These are phyloP conservation scores for Clonostachys rosea DNA, from an alignment of 2,329 filamentous ascomycete genomes.

Conservation along the genomic window DNA sequence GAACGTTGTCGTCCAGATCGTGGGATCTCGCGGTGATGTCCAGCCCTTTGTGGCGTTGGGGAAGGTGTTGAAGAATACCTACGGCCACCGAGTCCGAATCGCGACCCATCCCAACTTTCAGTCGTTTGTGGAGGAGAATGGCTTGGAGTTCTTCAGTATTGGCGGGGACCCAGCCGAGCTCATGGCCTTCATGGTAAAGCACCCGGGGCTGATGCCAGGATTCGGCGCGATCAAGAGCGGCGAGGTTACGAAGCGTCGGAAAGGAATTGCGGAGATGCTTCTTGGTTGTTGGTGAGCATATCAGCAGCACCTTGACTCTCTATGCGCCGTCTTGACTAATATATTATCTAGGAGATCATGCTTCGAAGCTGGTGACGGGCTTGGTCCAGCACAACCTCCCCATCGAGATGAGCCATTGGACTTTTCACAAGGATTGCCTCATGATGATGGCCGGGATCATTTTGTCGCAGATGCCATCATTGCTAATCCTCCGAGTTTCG, in stretches of 20 bases:
- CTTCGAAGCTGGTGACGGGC: conserved; percentile 71
- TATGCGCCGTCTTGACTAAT: too few relatives aligned
- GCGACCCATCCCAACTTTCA: conserved; percentile 69
- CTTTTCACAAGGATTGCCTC: conserved; percentile 21
- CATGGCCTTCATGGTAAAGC: conserved; percentile 91
- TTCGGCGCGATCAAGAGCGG: conserved; percentile 72
- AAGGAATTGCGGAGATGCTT: conserved; percentile 75
- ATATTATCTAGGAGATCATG: conserved; percentile 51
- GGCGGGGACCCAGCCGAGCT: conserved; percentile 72
- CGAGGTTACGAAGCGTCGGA: conserved; percentile 70
- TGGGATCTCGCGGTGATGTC: conserved; percentile 70
- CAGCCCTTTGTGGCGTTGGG: conserved; percentile 72
- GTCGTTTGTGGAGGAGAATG: conserved; percentile 63
- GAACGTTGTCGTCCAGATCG: conserved; percentile 72
- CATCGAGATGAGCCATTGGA: conserved; percentile 39
- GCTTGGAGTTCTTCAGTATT: conserved; percentile 71
- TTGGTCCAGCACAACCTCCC: conserved; percentile 39
- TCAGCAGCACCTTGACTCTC: too few relatives aligned
- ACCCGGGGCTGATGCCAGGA: conserved; percentile 80
- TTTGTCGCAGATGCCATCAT: conserved; percentile 84
- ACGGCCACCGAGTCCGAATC: conserved; percentile 68
- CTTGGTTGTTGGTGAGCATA: conserved; percentile 65
- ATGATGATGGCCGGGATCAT: conserved; percentile 42
- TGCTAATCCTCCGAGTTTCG: conserved; percentile 74
- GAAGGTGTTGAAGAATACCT: conserved; percentile 56